Evolutionary conservation across 805 yeast genomes (phyloP).

Genomic region (Myxozyma neotropica): DNA sequence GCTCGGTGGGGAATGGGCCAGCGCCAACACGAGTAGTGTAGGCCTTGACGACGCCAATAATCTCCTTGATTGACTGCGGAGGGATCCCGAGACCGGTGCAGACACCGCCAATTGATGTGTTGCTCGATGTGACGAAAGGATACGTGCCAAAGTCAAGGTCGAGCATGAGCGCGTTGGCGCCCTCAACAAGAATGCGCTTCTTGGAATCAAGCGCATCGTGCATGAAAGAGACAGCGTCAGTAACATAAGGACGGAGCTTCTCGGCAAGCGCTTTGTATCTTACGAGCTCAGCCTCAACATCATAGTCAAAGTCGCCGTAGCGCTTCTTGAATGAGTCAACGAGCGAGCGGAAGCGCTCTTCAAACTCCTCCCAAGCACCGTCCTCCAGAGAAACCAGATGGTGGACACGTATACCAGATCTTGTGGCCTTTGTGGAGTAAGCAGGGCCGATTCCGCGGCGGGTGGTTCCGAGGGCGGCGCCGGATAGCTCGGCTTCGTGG

Average conservation of each 20-base stretch:
- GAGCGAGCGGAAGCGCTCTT: constrained; percentile 70
- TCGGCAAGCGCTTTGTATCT: constrained; percentile 76
- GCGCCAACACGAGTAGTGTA: constrained; percentile 99
- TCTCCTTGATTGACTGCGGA: constrained; percentile 76
- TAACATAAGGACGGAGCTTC: constrained; percentile 81
- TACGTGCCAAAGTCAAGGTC: constrained; percentile 98
- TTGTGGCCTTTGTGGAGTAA: constrained; percentile 92
- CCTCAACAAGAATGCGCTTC: constrained; percentile 91
- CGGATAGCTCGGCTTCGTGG: constrained; percentile 86
- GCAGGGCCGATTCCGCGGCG: constrained; percentile 99
- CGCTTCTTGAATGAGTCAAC: constrained; percentile 81
- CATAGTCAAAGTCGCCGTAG: constrained; percentile 91
- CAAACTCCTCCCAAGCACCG: constrained; percentile 92
- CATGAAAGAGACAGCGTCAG: constrained; percentile 81
- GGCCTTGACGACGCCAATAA: constrained; percentile 97
- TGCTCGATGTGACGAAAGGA: constrained; percentile 94
- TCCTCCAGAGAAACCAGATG: constrained; percentile 89
- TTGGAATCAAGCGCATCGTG: constrained; percentile 72
- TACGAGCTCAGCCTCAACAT: constrained; percentile 75
- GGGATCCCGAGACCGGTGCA: constrained; percentile 95
- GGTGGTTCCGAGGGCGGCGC: constrained; percentile 91
- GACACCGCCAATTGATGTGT: constrained; percentile 97
- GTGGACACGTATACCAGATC: constrained; percentile 96
- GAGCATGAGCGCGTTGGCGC: constrained; percentile 97
- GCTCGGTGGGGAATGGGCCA: constrained; percentile 99